These are phyloP conservation scores for Yamadazyma kanchanaburiensis DNA, from an alignment of 1,139 yeast genomes.

Conservation along the genomic window DNA sequence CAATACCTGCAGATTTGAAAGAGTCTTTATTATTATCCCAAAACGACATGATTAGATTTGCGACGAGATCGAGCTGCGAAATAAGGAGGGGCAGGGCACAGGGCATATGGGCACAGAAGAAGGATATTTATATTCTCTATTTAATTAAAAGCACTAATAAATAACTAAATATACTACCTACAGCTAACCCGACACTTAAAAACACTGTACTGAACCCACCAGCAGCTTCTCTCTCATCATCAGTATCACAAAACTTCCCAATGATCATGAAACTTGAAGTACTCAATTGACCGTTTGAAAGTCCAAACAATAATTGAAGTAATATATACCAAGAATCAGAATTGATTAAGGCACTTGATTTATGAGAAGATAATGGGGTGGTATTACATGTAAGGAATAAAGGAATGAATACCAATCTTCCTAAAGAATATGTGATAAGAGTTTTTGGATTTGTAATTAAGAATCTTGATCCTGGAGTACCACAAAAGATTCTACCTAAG, in stretches of 20 bases:
- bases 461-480: constrained; percentile 38
- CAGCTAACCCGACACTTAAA: constrained; percentile 69
- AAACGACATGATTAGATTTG: constrained; percentile 28
- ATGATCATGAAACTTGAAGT: constrained; percentile 83
- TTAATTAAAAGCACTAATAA: constrained; percentile 44
- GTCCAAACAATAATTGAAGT: constrained; percentile 75
- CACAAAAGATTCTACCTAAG: constrained; percentile 69
- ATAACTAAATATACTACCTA: constrained; percentile 76
- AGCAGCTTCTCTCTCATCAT: constrained; percentile 81
- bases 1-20: constrained; percentile 44
- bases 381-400: constrained; percentile 68
- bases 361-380: constrained; percentile 36
- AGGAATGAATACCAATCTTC: constrained; percentile 57
- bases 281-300: constrained; percentile 82
- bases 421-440: constrained; percentile 49
- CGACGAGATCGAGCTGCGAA: too few relatives aligned
- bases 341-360: constrained; percentile 35
- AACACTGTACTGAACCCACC: constrained; percentile 87
- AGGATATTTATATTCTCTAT: constrained; percentile 6
- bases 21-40: constrained; percentile 54
- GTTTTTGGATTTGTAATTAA: constrained; percentile 36
- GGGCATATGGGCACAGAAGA: neutral
- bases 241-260: constrained; percentile 54
- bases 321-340: constrained; percentile 68
- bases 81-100: too few relatives aligned